A percentile compares a stretch with the other conserved stretches of the same genome.
These are phyloP conservation scores for Larix kaempferi DNA, from an alignment of 75 land plant species.

Conservation along the genomic window DNA sequence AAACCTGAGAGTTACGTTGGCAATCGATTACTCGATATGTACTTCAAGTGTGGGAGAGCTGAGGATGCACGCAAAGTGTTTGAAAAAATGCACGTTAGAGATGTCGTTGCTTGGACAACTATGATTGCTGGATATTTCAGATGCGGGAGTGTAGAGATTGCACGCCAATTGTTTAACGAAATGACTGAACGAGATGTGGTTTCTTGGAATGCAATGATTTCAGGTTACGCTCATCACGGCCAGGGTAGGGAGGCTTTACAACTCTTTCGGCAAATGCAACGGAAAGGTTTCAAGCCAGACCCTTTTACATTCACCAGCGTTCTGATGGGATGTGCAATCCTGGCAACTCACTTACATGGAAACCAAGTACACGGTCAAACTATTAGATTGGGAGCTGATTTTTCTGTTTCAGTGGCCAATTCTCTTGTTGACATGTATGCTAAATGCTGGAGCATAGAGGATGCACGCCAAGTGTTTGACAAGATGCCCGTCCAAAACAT, in stretches of 20 bases:
- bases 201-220: slow-evolving; percentile 16
- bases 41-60: slow-evolving; percentile 30
- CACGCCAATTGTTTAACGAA: slow-evolving; percentile 6
- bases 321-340: slow-evolving; percentile 18
- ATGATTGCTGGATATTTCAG: slow-evolving; percentile 29
- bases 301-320: slow-evolving; percentile 13
- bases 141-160: not conserved
- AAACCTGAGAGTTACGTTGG: slow-evolving; percentile 18
- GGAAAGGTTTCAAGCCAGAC: slow-evolving; percentile 23
- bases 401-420: slow-evolving; percentile 15
- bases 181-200: slow-evolving; percentile 14
- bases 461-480: slow-evolving; percentile 29
- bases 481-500: slow-evolving; percentile 10
- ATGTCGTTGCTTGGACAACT: slow-evolving; percentile 35
- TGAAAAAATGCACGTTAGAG: not conserved
- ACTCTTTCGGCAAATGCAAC: slow-evolving; percentile 24
- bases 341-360: slow-evolving; percentile 15
- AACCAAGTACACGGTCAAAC: slow-evolving; percentile 24
- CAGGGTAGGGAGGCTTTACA: slow-evolving; percentile 8
- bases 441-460: slow-evolving; percentile 26
- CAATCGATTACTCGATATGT: slow-evolving; percentile 30
- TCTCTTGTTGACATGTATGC: slow-evolving; percentile 43
- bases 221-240: slow-evolving; percentile 10
- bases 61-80: slow-evolving; percentile 21
- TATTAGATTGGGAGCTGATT: slow-evolving; percentile 12